Conservation (phyloP, 108 stramenopile species). For the Cyclotella atomus region DNA sequence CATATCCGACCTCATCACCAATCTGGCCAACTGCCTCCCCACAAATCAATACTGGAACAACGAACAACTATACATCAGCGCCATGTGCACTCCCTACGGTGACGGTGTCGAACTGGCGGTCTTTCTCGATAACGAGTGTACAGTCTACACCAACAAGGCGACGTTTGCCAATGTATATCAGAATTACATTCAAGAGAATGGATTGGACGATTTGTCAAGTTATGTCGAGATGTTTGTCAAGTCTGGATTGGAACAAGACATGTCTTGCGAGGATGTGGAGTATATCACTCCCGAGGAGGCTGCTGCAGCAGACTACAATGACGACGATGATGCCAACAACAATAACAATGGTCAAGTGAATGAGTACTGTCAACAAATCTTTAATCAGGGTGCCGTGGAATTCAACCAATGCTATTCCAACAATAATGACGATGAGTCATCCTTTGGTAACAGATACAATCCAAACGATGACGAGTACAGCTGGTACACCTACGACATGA, state of each 20-base stretch:
- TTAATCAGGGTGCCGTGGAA: slow-evolving; percentile 23
- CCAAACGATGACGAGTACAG: slow-evolving; percentile 16
- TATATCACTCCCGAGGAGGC: slow-evolving; percentile 17
- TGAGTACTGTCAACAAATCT: slow-evolving; percentile 32
- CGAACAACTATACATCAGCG: slow-evolving; percentile 49
- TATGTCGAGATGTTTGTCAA: slow-evolving; percentile 34
- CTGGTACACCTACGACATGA: slow-evolving; percentile 41
- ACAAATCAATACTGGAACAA: slow-evolving; percentile 25
- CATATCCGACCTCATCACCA: slow-evolving; percentile 53
- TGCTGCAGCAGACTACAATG: too few species aligned
- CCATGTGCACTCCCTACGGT: slow-evolving; percentile 72
- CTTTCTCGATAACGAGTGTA: slow-evolving; percentile 72
- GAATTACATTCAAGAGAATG: slow-evolving; percentile 18
- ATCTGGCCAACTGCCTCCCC: slow-evolving; percentile 42
- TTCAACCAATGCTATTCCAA: slow-evolving; percentile 42
- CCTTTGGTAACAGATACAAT: slow-evolving; percentile 10
- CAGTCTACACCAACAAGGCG: slow-evolving; percentile 44
- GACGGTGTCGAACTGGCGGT: slow-evolving; percentile 73
- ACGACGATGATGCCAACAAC: slow-evolving; percentile 13
- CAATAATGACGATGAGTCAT: slow-evolving; percentile 7
- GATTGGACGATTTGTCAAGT: background rate
- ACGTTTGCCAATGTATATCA: slow-evolving; percentile 18
- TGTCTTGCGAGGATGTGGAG: slow-evolving; percentile 9
- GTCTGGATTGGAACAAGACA: slow-evolving; percentile 17
- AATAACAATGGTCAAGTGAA: background rate